Evolutionary conservation across 805 yeast species (phyloP), one percentile per base, ranked within the genome.

Genomic region (Cyberlindnera suaveolens): DNA sequence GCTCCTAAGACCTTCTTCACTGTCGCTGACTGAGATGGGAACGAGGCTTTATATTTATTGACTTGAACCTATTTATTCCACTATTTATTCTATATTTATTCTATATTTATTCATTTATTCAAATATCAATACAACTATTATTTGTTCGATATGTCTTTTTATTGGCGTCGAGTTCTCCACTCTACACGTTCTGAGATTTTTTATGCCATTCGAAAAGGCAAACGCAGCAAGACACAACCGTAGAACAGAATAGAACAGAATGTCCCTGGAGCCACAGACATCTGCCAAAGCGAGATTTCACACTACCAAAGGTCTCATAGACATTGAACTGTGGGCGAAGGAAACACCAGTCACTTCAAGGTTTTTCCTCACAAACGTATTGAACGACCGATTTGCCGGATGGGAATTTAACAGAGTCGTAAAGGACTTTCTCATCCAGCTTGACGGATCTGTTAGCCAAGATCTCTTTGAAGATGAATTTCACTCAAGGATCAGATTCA

Each of bases 301-400:
- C 15, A 82, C 91, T 0, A 64, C 74, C 3, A 78, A 76, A 43
- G 91, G 91, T 0, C 61, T 66, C 3, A 60, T 84, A 0, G 76
- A 71, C 20, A 59, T 83, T 1, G 89, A 79, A 44, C 57, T 84
- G 6, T 85, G 83, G 80, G 85, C 89, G 11, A 77, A 77, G 50
- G 87, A 85, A 56, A 60, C 74, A 3, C 88, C 89, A 0, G 47
- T 49, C 0, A 69, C 78, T 1, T 54, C 73, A 27, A 54, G 69
- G 31, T 53, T 56, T 32, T 82, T 84, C 50, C 54, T 84, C n/a
- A 65, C 67, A 40, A 66, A 65, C 31, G 74, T 83, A 49, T 34
- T 68, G 14, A 62, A 72, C 44, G 70, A 71, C 9, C 54, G 51
- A 33, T 79, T 69, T 52, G 59, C 60, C 38, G 71, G 68, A 13